Evolutionary conservation across 1,284 basidiomycete genomes (phyloP), one percentile per base, ranked within the genome.

Genomic region (Cryptococcus sp.): DNA sequence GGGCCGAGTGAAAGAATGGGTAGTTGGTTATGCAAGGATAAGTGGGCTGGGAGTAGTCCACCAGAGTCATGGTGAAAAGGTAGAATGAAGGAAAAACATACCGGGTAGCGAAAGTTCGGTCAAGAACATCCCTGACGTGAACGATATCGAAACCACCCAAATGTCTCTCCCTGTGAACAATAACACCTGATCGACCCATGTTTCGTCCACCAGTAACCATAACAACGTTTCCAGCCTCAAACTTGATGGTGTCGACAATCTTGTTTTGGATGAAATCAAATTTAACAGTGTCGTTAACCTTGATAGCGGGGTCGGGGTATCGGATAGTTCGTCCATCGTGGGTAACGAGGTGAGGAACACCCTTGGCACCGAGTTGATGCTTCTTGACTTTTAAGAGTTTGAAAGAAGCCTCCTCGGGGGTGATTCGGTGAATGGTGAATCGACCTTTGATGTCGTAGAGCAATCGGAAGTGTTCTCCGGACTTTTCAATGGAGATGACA

Each of bases 271-370:
- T 86, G 60, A 99, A 81, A 80, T 98, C 94, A 76, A 89, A 98
- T 79, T 92, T 96, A 78, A 98, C 84, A 49, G 93, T 92, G 81
- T 98, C 94, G 83, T 98, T 94, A 78, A 92, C 91, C 76, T 83
- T 86, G 84, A 99, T 92, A 66, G 79, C 74, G 45, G 96, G 94
- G 78, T 98, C 94, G 64, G 96, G 94, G 83, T 98, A 99, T 67
- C 94, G 94, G 80, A 99, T 96, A 64, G 94, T 99, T 74, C 94
- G 91, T 58, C 96, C 94, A 74, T 99, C 96, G 81, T 99, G 94
- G 68, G 94, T 98, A 78, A 98, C 90, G 66, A 99, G 81, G 82
- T 93, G 86, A 53, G 94, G 96, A 50, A 98, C 93, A 73, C 92
- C 92, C 76, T 90, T 88, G 67, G 85, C 83, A 62, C 96, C 94